Evolutionary conservation across 106 monocot species (phyloP), one percentile per base, ranked within the genome.

Genomic region (Allium cepa): DNA sequence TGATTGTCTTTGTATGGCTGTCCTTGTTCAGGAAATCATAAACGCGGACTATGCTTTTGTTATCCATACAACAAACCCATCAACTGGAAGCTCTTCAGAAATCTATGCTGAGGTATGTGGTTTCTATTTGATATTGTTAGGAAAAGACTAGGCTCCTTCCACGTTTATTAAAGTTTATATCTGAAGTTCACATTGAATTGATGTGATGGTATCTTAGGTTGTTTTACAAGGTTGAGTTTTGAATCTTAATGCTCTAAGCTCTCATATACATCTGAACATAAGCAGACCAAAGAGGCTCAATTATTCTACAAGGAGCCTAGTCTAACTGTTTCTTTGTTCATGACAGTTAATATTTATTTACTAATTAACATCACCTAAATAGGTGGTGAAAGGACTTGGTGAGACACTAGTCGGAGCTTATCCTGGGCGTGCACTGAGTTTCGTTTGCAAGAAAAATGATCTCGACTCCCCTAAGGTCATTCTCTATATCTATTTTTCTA

Each of bases 371-470:
- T 36, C 36, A 36, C 36, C 3, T 36, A 57, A 7, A 28, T 68
- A 95, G 95, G 85, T 99, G 69, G 99, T 99, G 14, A 99, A 81
- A 74, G 99, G 99, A 11, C 81, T 99, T 8, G 99, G 99, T 46
- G 99, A 99, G 72, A 99, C 99, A 48, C 87, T 99, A 56, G 92
- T 99, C 16, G 99, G 99, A 70, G 99, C 93, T 52, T 99, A 92
- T 76, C 92, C 99, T 13, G 93, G 99, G 18, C 92, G 99, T 60
- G 93, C 99, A 18, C 59, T 99, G 69, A 99, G 99, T 57, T 99
- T 90, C 61, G 62, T 87, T 8, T 90, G 92, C 55, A 87, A 87
- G 57, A 92, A 99, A 72, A 78, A 69, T 69, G 75, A 87, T 61
- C 82, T 90, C 50, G 50, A 85, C 69, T 83, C 84, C 64, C 93